Base-by-base conservation (phyloP, 2,329 filamentous ascomycete species). In the Nothophaeocryptopus gaeumannii region DNA sequence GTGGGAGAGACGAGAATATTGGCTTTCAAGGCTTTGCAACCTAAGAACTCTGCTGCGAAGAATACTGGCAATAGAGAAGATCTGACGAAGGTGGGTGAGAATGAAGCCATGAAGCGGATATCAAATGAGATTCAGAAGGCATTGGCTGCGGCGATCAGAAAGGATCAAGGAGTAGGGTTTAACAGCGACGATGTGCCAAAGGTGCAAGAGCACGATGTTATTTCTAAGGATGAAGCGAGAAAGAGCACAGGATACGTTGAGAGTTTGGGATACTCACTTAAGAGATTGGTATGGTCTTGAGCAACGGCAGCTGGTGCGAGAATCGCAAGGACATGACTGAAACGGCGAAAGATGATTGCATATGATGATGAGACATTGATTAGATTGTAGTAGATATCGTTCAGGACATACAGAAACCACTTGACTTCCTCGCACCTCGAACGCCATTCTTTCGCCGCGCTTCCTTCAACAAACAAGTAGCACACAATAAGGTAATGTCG, bases 261-360 rank as follows among this genome's bases (percentile, higher is more conserved):
- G 70, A 85, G 92, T 67, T 72, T 95, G 63, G 89, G 90, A 1
- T 90, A 97, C 74, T 87, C 86, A 51, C 78, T 97, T 62, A 96
- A 96, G 80, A 95, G 89, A 75, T 72, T 97, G 67, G 90, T 99
- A 10, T 97, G 93, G 93, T 77, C 78, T 2, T 82, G 33, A 51
- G 20, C 3, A 7, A 26, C 4, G 3, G 20, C 7, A 26, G 7
- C 20, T 4, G 20, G 4, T 26, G 20, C 20, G 7, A 26, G 20
- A 26, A 26, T 7, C 20, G 4, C 20, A 26, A 26, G 20, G 20
- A 26, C 20, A 26, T 26, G 20, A 26, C 20, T 26, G 20, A 26
- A 26, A 26, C 20, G 20, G 20, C 7, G 20, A 26, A 26, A 26
- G 20, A 26, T 26, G 20, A 26, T 26, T 26, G 20, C 20, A 26